Percentiles rank a stretch among this genome's conserved stretches.
Conservation (phyloP, 345 rosid genomes). For the Eucalyptus polyanthemos region DNA sequence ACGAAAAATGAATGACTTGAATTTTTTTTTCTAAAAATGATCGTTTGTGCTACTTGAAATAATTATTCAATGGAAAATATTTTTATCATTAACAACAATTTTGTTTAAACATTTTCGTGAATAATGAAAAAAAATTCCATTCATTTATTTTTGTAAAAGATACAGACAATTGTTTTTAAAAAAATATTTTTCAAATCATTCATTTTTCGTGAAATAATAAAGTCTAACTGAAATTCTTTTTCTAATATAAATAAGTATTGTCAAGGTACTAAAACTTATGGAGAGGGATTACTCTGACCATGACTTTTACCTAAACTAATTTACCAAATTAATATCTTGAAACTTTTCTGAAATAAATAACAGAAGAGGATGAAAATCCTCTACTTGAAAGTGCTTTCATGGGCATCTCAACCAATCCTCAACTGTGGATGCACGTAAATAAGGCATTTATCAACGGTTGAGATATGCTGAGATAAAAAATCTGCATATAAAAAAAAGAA, state of each 20-base stretch:
- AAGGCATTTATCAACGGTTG: not conserved
- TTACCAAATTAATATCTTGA: not conserved
- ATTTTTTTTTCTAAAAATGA: too few relatives aligned
- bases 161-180: rapidly evolving
- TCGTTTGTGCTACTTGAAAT: rapidly evolving
- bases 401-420: not conserved
- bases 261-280: not conserved
- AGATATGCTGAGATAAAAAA: not conserved
- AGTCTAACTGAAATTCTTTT: rapidly evolving
- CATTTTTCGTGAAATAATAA: too few relatives aligned
- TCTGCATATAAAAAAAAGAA: too few relatives aligned
- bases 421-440: not conserved
- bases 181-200: too few relatives aligned
- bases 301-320: not conserved
- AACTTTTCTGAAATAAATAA: not conserved
- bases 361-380: not conserved
- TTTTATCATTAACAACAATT: too few relatives aligned
- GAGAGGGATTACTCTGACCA: not conserved
- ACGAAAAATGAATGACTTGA: too few relatives aligned
- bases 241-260: not conserved
- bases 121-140: too few relatives aligned
- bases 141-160: too few relatives aligned
- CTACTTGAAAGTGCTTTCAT: not conserved
- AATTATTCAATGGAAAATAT: too few relatives aligned
- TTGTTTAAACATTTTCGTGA: rapidly evolving